Evolutionary conservation across 805 yeast species (phyloP).

Genomic region (Candida gorgasii): DNA sequence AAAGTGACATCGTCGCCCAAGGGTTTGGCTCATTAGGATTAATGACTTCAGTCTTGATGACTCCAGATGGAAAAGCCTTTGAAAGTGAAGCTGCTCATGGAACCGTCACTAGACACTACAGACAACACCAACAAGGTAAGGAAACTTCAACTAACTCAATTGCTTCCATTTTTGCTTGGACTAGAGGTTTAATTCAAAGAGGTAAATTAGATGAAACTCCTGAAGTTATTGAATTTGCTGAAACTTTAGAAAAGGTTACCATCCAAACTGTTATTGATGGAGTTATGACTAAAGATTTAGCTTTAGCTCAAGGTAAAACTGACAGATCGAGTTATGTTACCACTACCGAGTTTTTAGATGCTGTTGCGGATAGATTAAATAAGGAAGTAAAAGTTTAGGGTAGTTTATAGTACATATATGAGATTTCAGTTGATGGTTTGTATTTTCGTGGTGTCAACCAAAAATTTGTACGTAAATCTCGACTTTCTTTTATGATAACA

Average conservation of each 20-base stretch:
- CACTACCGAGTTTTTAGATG: conserved; percentile 75
- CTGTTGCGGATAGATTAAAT: conserved; percentile 64
- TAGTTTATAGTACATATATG: too few relatives aligned
- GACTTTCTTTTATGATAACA: not conserved
- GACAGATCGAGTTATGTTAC: conserved; percentile 65
- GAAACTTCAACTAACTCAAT: conserved; percentile 84
- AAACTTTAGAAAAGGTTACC: conserved; percentile 64
- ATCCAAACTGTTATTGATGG: conserved; percentile 76
- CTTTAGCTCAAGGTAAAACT: conserved; percentile 66
- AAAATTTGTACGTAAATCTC: too few relatives aligned
- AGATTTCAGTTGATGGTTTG: too few relatives aligned
- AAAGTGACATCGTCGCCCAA: conserved; percentile 83
- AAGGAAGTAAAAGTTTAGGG: conserved; percentile 4
- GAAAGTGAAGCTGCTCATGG: conserved; percentile 90
- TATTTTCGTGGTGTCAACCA: too few relatives aligned
- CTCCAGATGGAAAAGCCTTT: conserved; percentile 85
- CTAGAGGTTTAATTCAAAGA: conserved; percentile 82
- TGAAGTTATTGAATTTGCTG: conserved; percentile 67
- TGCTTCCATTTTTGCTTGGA: conserved; percentile 85
- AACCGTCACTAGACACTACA: conserved; percentile 82
- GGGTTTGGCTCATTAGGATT: conserved; percentile 84
- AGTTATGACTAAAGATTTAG: conserved; percentile 81
- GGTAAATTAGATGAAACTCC: conserved; percentile 74
- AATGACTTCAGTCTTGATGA: conserved; percentile 80
- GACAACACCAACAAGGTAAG: conserved; percentile 79